A percentile compares a stretch with the other conserved stretches of the same genome.
These are phyloP conservation scores for Leccinellum albellum DNA, from an alignment of 768 basidiomycete genomes.

Conservation along the genomic window DNA sequence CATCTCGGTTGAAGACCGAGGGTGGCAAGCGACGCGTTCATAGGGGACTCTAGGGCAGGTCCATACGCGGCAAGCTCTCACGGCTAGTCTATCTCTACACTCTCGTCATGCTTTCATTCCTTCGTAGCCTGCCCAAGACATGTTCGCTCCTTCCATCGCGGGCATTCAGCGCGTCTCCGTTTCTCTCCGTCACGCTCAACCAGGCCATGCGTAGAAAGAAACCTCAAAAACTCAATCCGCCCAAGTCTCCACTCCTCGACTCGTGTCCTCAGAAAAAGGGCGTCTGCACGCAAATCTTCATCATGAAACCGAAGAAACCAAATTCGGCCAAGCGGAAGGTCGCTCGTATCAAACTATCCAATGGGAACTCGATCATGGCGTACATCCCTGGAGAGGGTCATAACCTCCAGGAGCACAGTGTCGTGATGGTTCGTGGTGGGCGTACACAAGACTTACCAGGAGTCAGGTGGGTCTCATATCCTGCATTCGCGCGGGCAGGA, in stretches of 20 bases:
- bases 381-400: slow-evolving; percentile 98
- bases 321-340: slow-evolving; percentile 99
- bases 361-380: slow-evolving; percentile 84
- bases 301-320: slow-evolving; percentile 91
- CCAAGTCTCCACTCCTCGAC: slow-evolving; percentile 76
- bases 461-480: slow-evolving; percentile 65
- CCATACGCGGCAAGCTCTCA: slow-evolving; percentile 21
- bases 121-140: slow-evolving; percentile 20
- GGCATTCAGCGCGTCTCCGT: slow-evolving; percentile 60
- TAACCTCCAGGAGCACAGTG: slow-evolving; percentile 96
- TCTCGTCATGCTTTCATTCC: slow-evolving; percentile 24
- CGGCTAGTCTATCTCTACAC: not conserved
- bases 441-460: slow-evolving; percentile 97
- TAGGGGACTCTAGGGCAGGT: slow-evolving; percentile 28
- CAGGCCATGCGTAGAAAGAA: slow-evolving; percentile 82
- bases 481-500: not conserved
- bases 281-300: slow-evolving; percentile 79
- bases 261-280: slow-evolving; percentile 85
- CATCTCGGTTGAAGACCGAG: slow-evolving; percentile 19
- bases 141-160: slow-evolving; percentile 33
- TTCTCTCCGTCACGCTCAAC: slow-evolving; percentile 70
- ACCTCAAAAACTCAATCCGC: slow-evolving; percentile 41
- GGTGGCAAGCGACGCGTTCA: slow-evolving; percentile 17
- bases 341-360: slow-evolving; percentile 86
- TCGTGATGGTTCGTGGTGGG: slow-evolving; percentile 92